Percentiles rank a stretch among this genome's conserved stretches.
phyloP scores from a whole-genome alignment of 805 yeast species.

The Ogataea degrootiae region DNA sequence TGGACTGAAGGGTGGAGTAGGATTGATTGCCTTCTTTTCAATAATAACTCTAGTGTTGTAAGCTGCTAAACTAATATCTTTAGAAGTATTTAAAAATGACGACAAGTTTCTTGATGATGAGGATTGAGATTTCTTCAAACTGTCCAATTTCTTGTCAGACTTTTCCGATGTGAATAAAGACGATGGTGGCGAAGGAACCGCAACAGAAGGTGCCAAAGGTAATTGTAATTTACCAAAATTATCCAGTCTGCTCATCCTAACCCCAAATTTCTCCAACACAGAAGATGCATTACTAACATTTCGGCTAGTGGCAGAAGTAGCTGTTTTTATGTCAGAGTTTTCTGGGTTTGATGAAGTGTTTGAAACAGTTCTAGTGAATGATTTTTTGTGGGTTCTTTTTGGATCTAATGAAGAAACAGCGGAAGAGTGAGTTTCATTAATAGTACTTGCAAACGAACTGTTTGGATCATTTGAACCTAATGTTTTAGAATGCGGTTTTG shows the following conservation, averaged over 20 bases:
- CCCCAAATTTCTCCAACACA: conserved; percentile 27
- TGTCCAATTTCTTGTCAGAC: background rate
- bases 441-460: background rate
- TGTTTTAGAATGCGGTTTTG: background rate
- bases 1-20: background rate
- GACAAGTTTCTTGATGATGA: conserved; percentile 26
- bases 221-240: conserved; percentile 3
- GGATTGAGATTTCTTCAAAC: conserved; percentile 18
- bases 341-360: background rate
- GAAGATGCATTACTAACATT: conserved; percentile 15
- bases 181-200: background rate
- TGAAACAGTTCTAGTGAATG: background rate
- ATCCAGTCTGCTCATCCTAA: conserved; percentile 24
- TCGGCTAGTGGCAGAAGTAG: background rate
- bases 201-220: background rate
- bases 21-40: background rate
- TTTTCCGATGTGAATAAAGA: background rate
- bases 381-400: conserved; percentile 1
- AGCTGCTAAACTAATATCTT: conserved; percentile 15
- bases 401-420: conserved; percentile 23
- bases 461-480: background rate
- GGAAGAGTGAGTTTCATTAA: background rate
- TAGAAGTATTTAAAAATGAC: conserved; percentile 16
- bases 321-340: background rate
- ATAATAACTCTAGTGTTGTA: conserved; percentile 9